Evolutionary conservation across 768 basidiomycete species (phyloP).

Genomic region (Candolleomyces eurysporus): DNA sequence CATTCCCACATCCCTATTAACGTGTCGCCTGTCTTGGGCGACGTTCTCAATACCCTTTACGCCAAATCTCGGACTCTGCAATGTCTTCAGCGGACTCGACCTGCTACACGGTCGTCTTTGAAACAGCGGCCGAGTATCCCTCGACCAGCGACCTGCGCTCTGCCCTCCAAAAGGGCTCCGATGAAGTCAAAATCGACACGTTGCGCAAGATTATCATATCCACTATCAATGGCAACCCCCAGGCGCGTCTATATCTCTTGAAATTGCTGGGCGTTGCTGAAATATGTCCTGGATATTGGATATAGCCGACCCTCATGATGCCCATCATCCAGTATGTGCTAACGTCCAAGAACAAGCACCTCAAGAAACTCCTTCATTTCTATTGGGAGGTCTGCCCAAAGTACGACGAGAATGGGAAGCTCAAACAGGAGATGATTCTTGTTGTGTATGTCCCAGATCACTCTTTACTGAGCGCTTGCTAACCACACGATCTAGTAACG

Average conservation of each 20-base stretch:
- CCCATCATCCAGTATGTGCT: constrained; percentile 97
- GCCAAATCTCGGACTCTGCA: not conserved
- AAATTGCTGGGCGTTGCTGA: not conserved
- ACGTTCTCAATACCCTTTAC: constrained; percentile 8
- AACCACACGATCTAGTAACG: constrained; percentile 58
- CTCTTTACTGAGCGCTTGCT: constrained; percentile 6
- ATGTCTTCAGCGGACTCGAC: constrained; percentile 55
- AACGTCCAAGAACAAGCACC: constrained; percentile 91
- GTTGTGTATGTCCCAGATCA: constrained; percentile 71
- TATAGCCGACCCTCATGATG: constrained; percentile 90
- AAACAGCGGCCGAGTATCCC: constrained; percentile 70
- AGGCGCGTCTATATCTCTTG: constrained; percentile 49
- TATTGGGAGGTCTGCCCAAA: constrained; percentile 99
- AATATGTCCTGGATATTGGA: not conserved
- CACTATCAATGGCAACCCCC: constrained; percentile 92
- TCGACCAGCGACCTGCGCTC: constrained; percentile 80
- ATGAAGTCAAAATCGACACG: constrained; percentile 96
- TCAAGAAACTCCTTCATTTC: constrained; percentile 95
- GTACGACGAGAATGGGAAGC: constrained; percentile 92
- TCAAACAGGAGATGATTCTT: constrained; percentile 99
- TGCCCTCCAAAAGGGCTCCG: constrained; percentile 89
- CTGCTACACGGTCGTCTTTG: constrained; percentile 79
- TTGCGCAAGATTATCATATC: constrained; percentile 91
- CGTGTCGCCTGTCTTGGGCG: not conserved
- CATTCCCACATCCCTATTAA: not conserved